Evolutionary conservation across 345 rosid genomes (phyloP).

Genomic region (Eutrema heterophyllum): DNA sequence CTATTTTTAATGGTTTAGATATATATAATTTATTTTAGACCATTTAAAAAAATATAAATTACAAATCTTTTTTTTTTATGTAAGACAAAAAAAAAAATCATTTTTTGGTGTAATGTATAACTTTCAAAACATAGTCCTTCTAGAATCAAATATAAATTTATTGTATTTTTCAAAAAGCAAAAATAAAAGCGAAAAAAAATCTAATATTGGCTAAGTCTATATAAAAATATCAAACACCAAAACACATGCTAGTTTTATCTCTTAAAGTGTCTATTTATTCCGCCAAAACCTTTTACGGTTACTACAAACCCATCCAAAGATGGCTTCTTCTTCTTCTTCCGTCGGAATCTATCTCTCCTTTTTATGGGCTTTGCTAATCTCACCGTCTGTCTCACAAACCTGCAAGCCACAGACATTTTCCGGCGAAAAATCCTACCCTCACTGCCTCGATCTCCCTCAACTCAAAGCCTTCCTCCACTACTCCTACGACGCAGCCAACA

Average conservation of each 20-base stretch:
- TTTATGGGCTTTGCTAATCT: conserved; percentile 26
- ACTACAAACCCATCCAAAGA: conserved; percentile 3
- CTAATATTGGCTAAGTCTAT: conserved; percentile 3
- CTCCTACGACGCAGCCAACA: conserved; percentile 56
- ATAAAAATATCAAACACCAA: not conserved
- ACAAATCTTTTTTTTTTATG: not conserved
- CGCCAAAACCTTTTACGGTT: conserved; percentile 6
- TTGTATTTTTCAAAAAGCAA: not conserved
- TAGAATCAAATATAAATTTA: not conserved
- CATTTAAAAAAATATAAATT: not conserved
- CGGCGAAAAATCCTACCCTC: conserved; percentile 38
- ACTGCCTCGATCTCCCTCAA: conserved; percentile 66
- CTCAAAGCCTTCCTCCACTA: conserved; percentile 70
- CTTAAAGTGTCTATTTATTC: not conserved
- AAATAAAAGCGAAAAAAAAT: not conserved
- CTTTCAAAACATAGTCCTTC: not conserved
- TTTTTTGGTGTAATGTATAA: not conserved
- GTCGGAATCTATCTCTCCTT: conserved; percentile 13
- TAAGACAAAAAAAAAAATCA: not conserved
- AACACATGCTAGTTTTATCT: conserved; percentile 4
- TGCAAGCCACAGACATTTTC: conserved; percentile 55
- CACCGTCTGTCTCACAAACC: conserved; percentile 46
- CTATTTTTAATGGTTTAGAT: no score
- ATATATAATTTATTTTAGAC: no score
- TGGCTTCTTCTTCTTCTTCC: conserved; percentile 15